Evolutionary conservation across 2,329 filamentous ascomycete genomes (phyloP).

Genomic region (Pochonia chlamydosporia): DNA sequence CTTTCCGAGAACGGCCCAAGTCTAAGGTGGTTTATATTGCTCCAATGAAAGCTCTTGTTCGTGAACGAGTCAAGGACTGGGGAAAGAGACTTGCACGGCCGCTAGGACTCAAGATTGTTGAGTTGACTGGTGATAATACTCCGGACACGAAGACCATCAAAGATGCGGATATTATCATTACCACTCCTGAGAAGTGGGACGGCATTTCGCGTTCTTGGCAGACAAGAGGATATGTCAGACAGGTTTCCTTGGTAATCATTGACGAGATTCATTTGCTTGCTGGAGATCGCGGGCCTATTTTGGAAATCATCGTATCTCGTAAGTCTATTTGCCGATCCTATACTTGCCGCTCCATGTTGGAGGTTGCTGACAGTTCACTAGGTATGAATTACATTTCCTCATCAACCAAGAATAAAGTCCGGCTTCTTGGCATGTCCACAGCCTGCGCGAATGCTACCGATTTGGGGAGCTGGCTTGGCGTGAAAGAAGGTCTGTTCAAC

Average conservation of each 20-base stretch:
- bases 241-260: constrained; percentile 95
- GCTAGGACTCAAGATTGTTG: constrained; percentile 84
- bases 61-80: constrained; percentile 96
- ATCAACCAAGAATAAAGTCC: constrained; percentile 82
- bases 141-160: constrained; percentile 93
- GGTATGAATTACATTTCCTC: constrained; percentile 98
- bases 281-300: constrained; percentile 90
- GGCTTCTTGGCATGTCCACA: constrained; percentile 97
- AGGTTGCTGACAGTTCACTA: constrained; percentile 15
- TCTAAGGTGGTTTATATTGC: constrained; percentile 99
- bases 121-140: constrained; percentile 94
- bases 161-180: constrained; percentile 95
- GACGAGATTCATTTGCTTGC: constrained; percentile 98
- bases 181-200: constrained; percentile 99
- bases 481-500: constrained; percentile 94
- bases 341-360: not conserved
- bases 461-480: constrained; percentile 91
- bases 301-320: constrained; percentile 88
- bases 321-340: constrained; percentile 15
- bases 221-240: constrained; percentile 89
- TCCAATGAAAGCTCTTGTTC: constrained; percentile 97
- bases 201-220: constrained; percentile 99
- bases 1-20: constrained; percentile 86
- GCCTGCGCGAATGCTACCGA: constrained; percentile 95
- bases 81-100: constrained; percentile 71